A percentile compares a stretch with the other conserved stretches of the same genome.
Conservation (phyloP, 1,284 basidiomycete species). For the Moesziomyces globuligerus region DNA sequence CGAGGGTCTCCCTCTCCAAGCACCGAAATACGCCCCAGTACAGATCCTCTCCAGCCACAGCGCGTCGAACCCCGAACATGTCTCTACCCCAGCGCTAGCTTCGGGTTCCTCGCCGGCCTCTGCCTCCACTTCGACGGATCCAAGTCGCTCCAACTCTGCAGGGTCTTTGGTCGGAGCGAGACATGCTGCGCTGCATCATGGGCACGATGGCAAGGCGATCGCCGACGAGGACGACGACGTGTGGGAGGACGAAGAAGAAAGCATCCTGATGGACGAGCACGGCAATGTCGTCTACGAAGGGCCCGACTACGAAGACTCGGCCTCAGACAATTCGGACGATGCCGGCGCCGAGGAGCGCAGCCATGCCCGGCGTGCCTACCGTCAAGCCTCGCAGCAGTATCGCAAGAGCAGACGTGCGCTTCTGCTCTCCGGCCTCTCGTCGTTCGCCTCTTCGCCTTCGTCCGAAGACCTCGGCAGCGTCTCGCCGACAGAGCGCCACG, state of each 20-base stretch:
- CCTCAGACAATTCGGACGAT: constrained; percentile 34
- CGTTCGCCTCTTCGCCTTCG: constrained; percentile 35
- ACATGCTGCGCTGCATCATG: constrained; percentile 1
- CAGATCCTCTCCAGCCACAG: not conserved
- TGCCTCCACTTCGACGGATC: not conserved
- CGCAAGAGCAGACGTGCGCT: constrained; percentile 45
- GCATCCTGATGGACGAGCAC: constrained; percentile 24
- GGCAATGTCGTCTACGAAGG: constrained; percentile 34
- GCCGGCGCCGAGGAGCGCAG: constrained; percentile 22
- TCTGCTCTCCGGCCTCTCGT: constrained; percentile 38
- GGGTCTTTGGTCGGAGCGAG: constrained; percentile 12
- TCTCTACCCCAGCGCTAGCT: not conserved
- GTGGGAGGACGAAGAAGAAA: constrained; percentile 45
- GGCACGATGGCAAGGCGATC: no score
- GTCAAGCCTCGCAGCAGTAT: constrained; percentile 45
- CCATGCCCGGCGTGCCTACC: constrained; percentile 32
- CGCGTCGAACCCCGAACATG: no score
- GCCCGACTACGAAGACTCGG: constrained; percentile 24
- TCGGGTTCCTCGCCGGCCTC: not conserved
- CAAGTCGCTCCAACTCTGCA: constrained; percentile 7
- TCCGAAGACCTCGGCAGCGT: constrained; percentile 22
- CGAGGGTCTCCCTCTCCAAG: not conserved
- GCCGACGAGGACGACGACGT: constrained; percentile 47
- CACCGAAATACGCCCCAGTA: not conserved
- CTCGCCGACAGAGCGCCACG: constrained; percentile 14